Evolutionary conservation across 1,139 yeast genomes (phyloP).

Genomic region (Nematodospora anomalae): DNA sequence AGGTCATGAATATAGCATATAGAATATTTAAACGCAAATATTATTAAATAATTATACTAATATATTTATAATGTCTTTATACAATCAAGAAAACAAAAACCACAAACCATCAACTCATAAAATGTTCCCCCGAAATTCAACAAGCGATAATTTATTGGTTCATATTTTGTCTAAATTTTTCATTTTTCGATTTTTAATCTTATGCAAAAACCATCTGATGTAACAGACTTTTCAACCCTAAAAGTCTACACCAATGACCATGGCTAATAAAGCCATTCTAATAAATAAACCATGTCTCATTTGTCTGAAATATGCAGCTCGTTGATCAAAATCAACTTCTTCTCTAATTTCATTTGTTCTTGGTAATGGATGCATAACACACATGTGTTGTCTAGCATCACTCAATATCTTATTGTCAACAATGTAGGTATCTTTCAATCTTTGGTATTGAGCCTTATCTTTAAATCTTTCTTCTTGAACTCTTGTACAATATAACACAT

Average conservation of each 20-base stretch:
- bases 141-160: background rate
- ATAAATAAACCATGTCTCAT: slow-evolving; percentile 98
- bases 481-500: slow-evolving; percentile 96
- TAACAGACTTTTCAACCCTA: slow-evolving; percentile 20
- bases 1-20: background rate
- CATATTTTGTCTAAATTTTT: background rate
- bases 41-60: too few species aligned
- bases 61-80: background rate
- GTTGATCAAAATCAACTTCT: slow-evolving; percentile 98
- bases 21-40: background rate
- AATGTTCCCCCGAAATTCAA: slow-evolving; percentile 6
- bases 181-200: background rate
- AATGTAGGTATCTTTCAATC: slow-evolving; percentile 87
- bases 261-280: slow-evolving; percentile 97
- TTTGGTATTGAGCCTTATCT: slow-evolving; percentile 72
- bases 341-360: slow-evolving; percentile 94
- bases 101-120: background rate
- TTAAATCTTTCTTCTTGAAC: slow-evolving; percentile 95
- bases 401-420: slow-evolving; percentile 90
- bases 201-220: slow-evolving; percentile 2
- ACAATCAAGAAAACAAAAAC: background rate
- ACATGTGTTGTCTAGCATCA: slow-evolving; percentile 97
- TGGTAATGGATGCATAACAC: slow-evolving; percentile 98
- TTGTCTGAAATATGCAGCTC: slow-evolving; percentile 99
- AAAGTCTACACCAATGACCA: slow-evolving; percentile 89